Evolutionary conservation across 2,329 filamentous ascomycete species (phyloP), one percentile per base, ranked within the genome.

Genomic region (Periconia digitata): DNA sequence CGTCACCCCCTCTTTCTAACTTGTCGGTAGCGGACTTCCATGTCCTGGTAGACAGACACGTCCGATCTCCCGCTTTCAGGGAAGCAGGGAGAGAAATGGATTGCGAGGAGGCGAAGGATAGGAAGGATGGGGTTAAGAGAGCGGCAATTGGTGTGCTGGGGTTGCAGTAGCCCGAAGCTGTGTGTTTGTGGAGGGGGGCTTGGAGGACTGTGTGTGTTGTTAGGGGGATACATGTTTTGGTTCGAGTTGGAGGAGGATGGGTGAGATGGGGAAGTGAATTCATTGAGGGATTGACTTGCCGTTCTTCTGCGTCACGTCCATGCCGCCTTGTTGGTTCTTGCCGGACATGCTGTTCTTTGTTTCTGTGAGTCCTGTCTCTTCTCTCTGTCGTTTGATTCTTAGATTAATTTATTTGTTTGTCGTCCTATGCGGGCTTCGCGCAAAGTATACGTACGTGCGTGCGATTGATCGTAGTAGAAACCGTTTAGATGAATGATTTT

Each of bases 71-170:
- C 3, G 27, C 10, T 32, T 32, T 10, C 8, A 15, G 10, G 27
- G 4, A 13, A 15, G 5, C 4, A 3, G 27, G 27, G 4, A 32
- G 27, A 3, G 27, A 47, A 20, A 51, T 49, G 13, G 46, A 45
- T 8, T 34, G 37, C 27, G 49, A 46, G 16, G 51, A 46, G 2
- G 46, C 49, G n/a, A 51, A 54, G 12, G 49, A 24, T 4, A 51
- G 45, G n/a, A 54, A 54, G 1, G 49, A 49, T 22, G 48, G 42
- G 6, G 37, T 45, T 37, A 45, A 46, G 21, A 44, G 41, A 6
- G 46, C 52, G 17, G 52, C 52, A n/a, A 54, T 54, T 3, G 52
- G 52, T 3, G 46, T 52, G 23, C 43, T 32, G 6, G 46, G 34
- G 18, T 49, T 46, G 46, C 52, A 54, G 44, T 51, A 54, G 15